These are phyloP conservation scores for Chrysophaeum taylorii DNA, from an alignment of 352 stramenopile genomes.

Conservation along the genomic window DNA sequence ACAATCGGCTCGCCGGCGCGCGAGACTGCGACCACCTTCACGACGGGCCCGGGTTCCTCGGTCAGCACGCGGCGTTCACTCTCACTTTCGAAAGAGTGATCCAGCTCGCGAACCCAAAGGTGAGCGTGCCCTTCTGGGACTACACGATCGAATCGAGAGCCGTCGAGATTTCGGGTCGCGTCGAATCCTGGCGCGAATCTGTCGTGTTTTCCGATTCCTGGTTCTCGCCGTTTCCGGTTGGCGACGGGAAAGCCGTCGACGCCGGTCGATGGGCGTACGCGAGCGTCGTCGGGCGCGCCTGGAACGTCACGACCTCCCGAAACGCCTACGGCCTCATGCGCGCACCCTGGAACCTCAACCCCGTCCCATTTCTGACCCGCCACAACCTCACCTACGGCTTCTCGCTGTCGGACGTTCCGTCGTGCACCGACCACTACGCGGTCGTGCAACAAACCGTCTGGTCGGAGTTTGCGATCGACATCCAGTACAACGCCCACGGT, in stretches of 20 bases:
- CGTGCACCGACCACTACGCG: not conserved
- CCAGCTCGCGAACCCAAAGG: slow-evolving; percentile 19
- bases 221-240: too few relatives aligned
- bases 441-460: not conserved
- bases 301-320: too few relatives aligned
- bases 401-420: not conserved
- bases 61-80: slow-evolving; percentile 21
- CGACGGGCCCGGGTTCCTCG: slow-evolving; percentile 22
- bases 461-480: not conserved
- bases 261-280: not conserved
- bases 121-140: slow-evolving; percentile 25
- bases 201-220: not conserved
- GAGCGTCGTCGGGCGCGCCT: not conserved
- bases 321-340: too few relatives aligned
- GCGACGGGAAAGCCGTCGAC: not conserved
- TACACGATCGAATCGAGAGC: slow-evolving; percentile 20
- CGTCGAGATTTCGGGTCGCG: not conserved
- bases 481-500: not conserved
- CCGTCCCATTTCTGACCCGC: too few relatives aligned
- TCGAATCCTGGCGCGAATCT: not conserved
- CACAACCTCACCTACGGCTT: too few relatives aligned
- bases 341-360: too few relatives aligned
- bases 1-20: not conserved
- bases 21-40: slow-evolving; percentile 1
- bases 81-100: slow-evolving; percentile 25